A percentile compares a stretch with the other conserved stretches of the same genome.
These are phyloP conservation scores for Candida orba DNA, from an alignment of 805 yeast genomes.

Conservation along the genomic window DNA sequence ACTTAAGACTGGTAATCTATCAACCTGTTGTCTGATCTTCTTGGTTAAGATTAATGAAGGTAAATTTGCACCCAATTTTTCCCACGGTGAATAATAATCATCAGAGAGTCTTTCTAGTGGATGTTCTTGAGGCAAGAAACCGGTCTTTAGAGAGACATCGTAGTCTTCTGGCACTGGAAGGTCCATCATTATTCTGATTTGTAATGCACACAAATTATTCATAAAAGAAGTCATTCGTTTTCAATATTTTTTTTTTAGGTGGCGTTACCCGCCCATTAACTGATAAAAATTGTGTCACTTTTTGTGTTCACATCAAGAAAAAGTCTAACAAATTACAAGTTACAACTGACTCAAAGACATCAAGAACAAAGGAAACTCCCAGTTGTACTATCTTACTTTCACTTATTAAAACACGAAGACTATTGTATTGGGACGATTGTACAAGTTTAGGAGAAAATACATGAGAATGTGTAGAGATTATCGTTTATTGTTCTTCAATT, in stretches of 20 bases:
- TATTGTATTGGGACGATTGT: too few relatives aligned
- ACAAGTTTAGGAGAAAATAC: too few relatives aligned
- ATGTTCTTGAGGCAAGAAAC: conserved; percentile 66
- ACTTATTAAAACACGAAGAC: too few relatives aligned
- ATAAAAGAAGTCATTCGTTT: not conserved
- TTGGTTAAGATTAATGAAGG: conserved; percentile 70
- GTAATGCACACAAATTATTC: too few relatives aligned
- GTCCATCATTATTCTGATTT: conserved; percentile 10
- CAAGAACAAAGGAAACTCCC: too few relatives aligned
- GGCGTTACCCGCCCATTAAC: too few relatives aligned
- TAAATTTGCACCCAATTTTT: conserved; percentile 50
- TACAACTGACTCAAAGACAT: too few relatives aligned
- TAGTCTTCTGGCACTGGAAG: conserved; percentile 55
- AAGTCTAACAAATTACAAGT: too few relatives aligned
- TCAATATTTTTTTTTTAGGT: not conserved
- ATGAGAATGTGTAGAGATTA: too few relatives aligned
- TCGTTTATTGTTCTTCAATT: not conserved
- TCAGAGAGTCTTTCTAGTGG: conserved; percentile 59
- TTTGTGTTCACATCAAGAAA: too few relatives aligned
- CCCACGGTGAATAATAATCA: conserved; percentile 73
- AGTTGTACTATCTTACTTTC: too few relatives aligned
- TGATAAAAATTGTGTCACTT: too few relatives aligned
- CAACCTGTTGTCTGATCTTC: conserved; percentile 55
- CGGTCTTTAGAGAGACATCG: conserved; percentile 62
- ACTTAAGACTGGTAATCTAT: conserved; percentile 50